phyloP scores from a whole-genome alignment of 148 eudicot species.

The Vaccinium vitisidaea region DNA sequence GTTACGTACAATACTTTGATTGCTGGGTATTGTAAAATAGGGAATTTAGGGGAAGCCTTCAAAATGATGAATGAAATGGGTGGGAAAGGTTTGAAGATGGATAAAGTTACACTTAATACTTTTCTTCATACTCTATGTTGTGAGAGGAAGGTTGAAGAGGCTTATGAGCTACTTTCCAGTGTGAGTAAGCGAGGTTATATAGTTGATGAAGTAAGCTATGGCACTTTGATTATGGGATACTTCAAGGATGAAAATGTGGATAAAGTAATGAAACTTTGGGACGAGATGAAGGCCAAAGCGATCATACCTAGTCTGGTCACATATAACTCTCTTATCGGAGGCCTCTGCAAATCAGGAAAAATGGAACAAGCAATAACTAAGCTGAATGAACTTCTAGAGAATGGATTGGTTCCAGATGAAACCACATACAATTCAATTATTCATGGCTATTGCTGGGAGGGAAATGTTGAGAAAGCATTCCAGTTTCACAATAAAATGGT shows the following conservation, averaged over 20 bases:
- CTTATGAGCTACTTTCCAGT: conserved; percentile 44
- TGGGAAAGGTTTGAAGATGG: conserved; percentile 66
- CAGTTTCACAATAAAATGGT: conserved; percentile 78
- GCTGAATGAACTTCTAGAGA: conserved; percentile 73
- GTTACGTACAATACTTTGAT: conserved; percentile 77
- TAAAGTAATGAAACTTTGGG: conserved; percentile 65
- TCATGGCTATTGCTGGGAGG: conserved; percentile 81
- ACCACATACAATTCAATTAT: conserved; percentile 80
- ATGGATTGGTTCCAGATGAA: conserved; percentile 70
- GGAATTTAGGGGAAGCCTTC: conserved; percentile 61
- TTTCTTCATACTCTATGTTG: conserved; percentile 61
- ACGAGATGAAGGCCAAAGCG: conserved; percentile 68
- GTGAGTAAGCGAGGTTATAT: conserved; percentile 61
- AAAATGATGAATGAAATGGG: conserved; percentile 61
- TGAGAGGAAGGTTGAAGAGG: conserved; percentile 57
- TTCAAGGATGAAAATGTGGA: conserved; percentile 54
- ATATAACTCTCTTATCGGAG: conserved; percentile 69
- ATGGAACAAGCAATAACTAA: conserved; percentile 56
- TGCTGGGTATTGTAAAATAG: conserved; percentile 58
- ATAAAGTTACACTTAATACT: conserved; percentile 58
- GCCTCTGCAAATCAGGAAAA: conserved; percentile 74
- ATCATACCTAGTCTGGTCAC: conserved; percentile 63
- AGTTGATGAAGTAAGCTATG: conserved; percentile 75
- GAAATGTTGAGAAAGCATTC: conserved; percentile 81
- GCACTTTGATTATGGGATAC: conserved; percentile 65